Evolutionary conservation across 2,329 filamentous ascomycete genomes (phyloP).

Genomic region (Endoconidiophora polonica): DNA sequence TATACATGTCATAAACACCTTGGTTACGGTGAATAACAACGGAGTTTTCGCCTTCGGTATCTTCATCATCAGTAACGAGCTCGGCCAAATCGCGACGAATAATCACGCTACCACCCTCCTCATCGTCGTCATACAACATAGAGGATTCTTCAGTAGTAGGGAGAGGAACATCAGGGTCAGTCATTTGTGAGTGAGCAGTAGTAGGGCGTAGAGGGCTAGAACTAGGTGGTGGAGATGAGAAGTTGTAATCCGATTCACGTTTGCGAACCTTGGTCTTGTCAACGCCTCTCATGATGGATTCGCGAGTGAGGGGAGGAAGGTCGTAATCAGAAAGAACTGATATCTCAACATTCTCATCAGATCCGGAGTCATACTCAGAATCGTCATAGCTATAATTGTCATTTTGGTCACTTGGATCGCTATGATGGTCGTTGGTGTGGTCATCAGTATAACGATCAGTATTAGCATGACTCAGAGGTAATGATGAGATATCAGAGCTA

Average conservation of each 20-base stretch:
- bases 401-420: not conserved
- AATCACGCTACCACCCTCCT: constrained; percentile 42
- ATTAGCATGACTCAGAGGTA: not conserved
- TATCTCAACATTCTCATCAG: constrained; percentile 31
- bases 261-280: constrained; percentile 45
- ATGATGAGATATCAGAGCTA: constrained; percentile 2
- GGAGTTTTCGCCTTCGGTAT: constrained; percentile 16
- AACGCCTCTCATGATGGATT: constrained; percentile 81
- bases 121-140: constrained; percentile 37
- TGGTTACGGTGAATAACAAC: constrained; percentile 10
- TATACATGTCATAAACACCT: constrained; percentile 19
- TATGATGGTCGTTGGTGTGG: not conserved
- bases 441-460: not conserved
- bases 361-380: constrained; percentile 7
- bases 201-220: constrained; percentile 38
- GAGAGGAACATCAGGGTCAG: constrained; percentile 81
- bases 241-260: constrained; percentile 44
- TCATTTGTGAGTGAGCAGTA: constrained; percentile 30
- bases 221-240: constrained; percentile 43
- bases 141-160: constrained; percentile 61
- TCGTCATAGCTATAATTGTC: constrained; percentile 9
- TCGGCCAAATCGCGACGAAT: constrained; percentile 54
- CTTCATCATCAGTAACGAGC: constrained; percentile 24
- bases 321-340: constrained; percentile 45
- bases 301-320: constrained; percentile 67